These are phyloP conservation scores for Tulasnella sp. DNA, from an alignment of 768 basidiomycete species.

Conservation along the genomic window DNA sequence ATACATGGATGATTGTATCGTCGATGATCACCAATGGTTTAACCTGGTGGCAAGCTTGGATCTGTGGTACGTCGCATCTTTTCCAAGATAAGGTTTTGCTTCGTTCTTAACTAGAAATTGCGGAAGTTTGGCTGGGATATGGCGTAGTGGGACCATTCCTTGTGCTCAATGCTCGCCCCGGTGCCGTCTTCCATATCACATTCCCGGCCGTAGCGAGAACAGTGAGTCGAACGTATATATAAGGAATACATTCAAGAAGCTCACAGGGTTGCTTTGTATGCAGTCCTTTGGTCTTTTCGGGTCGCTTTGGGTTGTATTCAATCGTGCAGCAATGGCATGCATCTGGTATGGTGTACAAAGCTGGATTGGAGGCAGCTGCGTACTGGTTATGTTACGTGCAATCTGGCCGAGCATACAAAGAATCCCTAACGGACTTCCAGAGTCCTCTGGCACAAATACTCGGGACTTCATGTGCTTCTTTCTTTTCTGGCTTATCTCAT, in stretches of 20 bases:
- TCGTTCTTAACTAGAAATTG: not conserved
- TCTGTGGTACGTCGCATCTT: slow-evolving; percentile 33
- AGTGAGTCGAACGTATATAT: too few species aligned
- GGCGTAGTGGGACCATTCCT: slow-evolving; percentile 51
- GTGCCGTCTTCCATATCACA: slow-evolving; percentile 62
- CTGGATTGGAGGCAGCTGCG: slow-evolving; percentile 69
- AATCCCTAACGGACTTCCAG: slow-evolving; percentile 55
- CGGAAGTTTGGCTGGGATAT: slow-evolving; percentile 35
- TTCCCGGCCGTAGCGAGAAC: slow-evolving; percentile 44
- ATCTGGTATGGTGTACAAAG: slow-evolving; percentile 72
- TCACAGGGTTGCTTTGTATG: too few species aligned
- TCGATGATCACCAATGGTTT: slow-evolving; percentile 61
- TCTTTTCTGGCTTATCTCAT: slow-evolving; percentile 70
- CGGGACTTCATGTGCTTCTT: slow-evolving; percentile 71
- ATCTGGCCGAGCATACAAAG: slow-evolving; percentile 64
- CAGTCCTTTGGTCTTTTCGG: slow-evolving; percentile 73
- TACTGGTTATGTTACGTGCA: slow-evolving; percentile 57
- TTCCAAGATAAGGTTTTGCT: too few species aligned
- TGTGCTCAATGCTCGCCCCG: slow-evolving; percentile 62
- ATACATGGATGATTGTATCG: slow-evolving; percentile 68
- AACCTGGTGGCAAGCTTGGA: slow-evolving; percentile 78
- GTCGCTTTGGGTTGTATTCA: slow-evolving; percentile 66
- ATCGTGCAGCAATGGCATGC: slow-evolving; percentile 58
- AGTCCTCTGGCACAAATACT: slow-evolving; percentile 60
- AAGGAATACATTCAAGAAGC: too few species aligned